A percentile compares a stretch with the other conserved stretches of the same genome.
Conservation (phyloP, 192 early-diverging fungal genomes). For the Podochytrium sp. region DNA sequence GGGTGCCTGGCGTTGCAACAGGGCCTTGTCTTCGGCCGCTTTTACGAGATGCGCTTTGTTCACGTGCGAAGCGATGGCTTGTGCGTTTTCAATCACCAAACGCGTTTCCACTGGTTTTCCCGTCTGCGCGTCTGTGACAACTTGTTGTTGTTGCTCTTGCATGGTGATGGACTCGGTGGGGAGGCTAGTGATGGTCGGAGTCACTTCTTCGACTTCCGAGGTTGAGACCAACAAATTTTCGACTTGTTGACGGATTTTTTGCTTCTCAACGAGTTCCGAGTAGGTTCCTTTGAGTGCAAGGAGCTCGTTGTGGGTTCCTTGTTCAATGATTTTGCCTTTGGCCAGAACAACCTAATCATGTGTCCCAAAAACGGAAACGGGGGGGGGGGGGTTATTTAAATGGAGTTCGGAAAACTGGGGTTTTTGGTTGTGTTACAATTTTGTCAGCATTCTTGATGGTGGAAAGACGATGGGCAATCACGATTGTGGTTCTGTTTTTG, state of each 20-base stretch:
- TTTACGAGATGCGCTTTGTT: constrained; percentile 1
- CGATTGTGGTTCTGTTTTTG: constrained; percentile 79
- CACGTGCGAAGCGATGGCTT: background rate
- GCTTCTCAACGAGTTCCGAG: constrained; percentile 68
- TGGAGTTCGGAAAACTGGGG: constrained; percentile 1
- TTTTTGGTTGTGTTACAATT: constrained; percentile 81
- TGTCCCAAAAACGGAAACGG: constrained; percentile 14
- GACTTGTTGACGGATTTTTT: constrained; percentile 52
- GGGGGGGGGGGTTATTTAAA: background rate
- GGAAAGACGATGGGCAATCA: constrained; percentile 89
- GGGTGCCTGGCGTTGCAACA: constrained; percentile 51
- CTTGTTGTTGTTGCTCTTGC: background rate
- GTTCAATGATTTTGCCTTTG: constrained; percentile 62
- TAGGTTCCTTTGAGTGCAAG: constrained; percentile 61
- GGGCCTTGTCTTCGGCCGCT: background rate
- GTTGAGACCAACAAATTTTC: background rate
- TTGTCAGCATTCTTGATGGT: constrained; percentile 84
- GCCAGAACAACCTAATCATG: constrained; percentile 53
- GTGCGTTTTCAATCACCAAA: constrained; percentile 7
- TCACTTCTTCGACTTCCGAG: background rate
- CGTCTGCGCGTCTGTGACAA: background rate
- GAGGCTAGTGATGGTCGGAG: no score
- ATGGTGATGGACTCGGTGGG: background rate
- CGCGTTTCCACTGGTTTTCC: constrained; percentile 3
- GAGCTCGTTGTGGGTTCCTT: constrained; percentile 83